Conservation (phyloP, 148 eudicot species). For the Vaccinium myrtillus region DNA sequence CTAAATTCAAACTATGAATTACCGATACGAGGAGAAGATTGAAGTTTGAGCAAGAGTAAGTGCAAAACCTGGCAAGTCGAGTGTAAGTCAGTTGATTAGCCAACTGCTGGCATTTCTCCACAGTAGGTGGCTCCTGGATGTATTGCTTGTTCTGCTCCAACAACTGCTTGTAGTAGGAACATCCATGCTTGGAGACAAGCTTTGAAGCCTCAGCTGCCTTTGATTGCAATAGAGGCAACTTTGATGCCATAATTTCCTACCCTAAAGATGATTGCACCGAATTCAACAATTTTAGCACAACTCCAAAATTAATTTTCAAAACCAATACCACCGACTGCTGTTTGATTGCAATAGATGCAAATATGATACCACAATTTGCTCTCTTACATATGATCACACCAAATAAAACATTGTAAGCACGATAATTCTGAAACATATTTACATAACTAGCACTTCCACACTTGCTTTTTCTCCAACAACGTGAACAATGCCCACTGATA, state of each 20-base stretch:
- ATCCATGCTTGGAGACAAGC: slow-evolving; percentile 38
- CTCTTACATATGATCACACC: neutral
- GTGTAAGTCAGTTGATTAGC: slow-evolving; percentile 65
- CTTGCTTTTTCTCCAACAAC: neutral
- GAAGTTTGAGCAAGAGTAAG: neutral
- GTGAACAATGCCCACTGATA: too few species aligned
- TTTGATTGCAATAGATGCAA: slow-evolving; percentile 5
- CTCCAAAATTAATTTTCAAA: neutral
- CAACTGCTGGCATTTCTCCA: slow-evolving; percentile 63
- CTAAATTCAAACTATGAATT: neutral
- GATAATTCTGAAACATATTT: neutral
- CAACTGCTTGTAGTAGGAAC: slow-evolving; percentile 55
- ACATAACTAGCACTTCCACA: neutral
- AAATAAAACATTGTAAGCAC: neutral
- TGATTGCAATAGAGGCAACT: slow-evolving; percentile 45
- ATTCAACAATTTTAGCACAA: neutral
- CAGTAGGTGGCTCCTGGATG: slow-evolving; percentile 61
- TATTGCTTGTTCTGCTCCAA: slow-evolving; percentile 66
- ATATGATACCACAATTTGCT: neutral
- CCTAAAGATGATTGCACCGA: slow-evolving; percentile 16
- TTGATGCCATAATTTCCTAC: slow-evolving; percentile 53
- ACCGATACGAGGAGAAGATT: neutral
- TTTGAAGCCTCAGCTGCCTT: slow-evolving; percentile 56
- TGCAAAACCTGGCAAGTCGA: slow-evolving; percentile 67
- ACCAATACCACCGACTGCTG: neutral